Base-by-base conservation (phyloP, 2,329 filamentous ascomycete species). In the Alternaria sp. region DNA sequence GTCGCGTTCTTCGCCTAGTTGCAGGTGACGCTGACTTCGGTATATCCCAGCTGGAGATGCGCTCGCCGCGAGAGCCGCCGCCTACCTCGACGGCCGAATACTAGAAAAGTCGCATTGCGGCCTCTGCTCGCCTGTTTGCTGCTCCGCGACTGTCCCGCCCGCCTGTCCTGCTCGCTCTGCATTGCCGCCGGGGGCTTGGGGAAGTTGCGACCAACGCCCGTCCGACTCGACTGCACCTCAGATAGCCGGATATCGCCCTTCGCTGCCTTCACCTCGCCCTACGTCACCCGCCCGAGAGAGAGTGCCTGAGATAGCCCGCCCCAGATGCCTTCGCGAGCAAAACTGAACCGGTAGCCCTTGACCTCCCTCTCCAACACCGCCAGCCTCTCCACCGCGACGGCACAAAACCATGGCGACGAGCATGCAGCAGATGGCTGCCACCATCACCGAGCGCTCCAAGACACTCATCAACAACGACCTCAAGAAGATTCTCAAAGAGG, bases 401-500 rank as follows among this genome's bases (percentile, higher is more conserved):
- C 62, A 26, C 49, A 57, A 57, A 63, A 57, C 61, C 57, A 79
- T 79, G 76, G 73, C 76, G 36, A 70, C 77, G 40, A 79, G 76
- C 58, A 76, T 84, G 43, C 82, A 85, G 68, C 77, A 79, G 65
- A 76, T 80, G 69, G 75, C 76, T 19, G 64, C 61, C n/a, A 55
- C 64, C 36, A 76, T 85, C 21, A 77, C 79, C 54, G 80, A 80
- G 55, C 79, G 83, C 67, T 80, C 86, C 52, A 88, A 87, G 74
- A 84, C 81, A 9, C 79, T 90, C 56, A 82, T 88, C 58, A 89
- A 89, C 74, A 83, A 83, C 63, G 89, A 94, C 72, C 86, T 97
- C 52, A 92, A 93, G 72, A 86, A 86, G 56, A 90, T 98, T 69
- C 91, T 95, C 75, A 87, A 88, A 67, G 84, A 87, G 64, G 92